Evolutionary conservation across 495 filamentous ascomycete genomes (phyloP).

Genomic region (Penicillium bovifimosum): DNA sequence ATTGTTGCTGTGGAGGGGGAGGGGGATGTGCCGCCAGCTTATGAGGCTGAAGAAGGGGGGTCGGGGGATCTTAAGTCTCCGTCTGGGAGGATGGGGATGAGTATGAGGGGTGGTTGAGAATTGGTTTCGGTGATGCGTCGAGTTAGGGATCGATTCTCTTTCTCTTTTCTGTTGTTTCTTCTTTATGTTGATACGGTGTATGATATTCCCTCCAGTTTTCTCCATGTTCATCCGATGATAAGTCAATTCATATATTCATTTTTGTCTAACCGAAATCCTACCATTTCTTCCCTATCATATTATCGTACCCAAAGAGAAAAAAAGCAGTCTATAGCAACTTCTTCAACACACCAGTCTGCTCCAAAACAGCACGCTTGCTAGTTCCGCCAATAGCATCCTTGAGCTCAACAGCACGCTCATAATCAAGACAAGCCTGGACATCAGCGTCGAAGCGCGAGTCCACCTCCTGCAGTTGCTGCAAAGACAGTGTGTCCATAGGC

Average conservation of each 20-base stretch:
- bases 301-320: constrained; percentile 6
- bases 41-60: constrained; percentile 4
- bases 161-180: no score
- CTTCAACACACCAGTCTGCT: constrained; percentile 74
- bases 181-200: neutral
- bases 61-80: constrained; percentile 13
- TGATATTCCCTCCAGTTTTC: neutral
- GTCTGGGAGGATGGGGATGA: constrained; percentile 4
- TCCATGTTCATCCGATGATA: neutral
- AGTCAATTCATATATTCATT: constrained; percentile 7
- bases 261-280: constrained; percentile 25
- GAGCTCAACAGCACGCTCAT: constrained; percentile 82
- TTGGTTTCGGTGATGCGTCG: neutral
- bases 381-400: constrained; percentile 77
- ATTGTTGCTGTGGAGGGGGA: neutral
- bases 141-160: neutral
- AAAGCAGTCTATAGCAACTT: constrained; percentile 29
- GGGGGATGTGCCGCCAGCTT: constrained; percentile 15
- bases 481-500: constrained; percentile 71
- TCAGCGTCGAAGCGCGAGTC: constrained; percentile 73
- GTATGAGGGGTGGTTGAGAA: neutral
- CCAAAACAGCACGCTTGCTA: constrained; percentile 63
- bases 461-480: constrained; percentile 65
- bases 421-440: constrained; percentile 69
- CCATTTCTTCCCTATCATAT: constrained; percentile 4